These are phyloP conservation scores for Leishmania amazonensis DNA, from an alignment of 208 protist genomes.

Conservation along the genomic window DNA sequence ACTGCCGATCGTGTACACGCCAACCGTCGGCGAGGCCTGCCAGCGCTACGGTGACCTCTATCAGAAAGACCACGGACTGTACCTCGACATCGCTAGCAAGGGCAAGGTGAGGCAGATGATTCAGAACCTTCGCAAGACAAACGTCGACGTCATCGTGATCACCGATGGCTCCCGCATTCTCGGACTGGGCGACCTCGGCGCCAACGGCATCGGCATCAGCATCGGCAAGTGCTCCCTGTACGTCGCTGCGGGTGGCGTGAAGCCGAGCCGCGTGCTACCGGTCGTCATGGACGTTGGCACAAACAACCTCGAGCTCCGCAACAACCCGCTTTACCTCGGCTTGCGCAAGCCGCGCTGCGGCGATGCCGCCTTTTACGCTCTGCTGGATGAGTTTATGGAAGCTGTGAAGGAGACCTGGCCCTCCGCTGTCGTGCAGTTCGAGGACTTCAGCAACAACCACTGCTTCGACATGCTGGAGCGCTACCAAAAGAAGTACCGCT, in stretches of 20 bases:
- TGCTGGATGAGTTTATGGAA: slow-evolving; percentile 94
- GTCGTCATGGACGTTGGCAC: slow-evolving; percentile 93
- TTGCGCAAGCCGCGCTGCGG: slow-evolving; percentile 54
- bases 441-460: slow-evolving; percentile 96
- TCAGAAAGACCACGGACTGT: slow-evolving; percentile 84
- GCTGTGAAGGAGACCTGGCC: slow-evolving; percentile 88
- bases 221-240: slow-evolving; percentile 95
- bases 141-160: slow-evolving; percentile 95
- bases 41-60: slow-evolving; percentile 84
- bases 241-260: slow-evolving; percentile 87
- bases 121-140: slow-evolving; percentile 68
- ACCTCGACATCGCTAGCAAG: slow-evolving; percentile 78
- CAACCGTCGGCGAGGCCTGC: slow-evolving; percentile 94
- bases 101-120: slow-evolving; percentile 82
- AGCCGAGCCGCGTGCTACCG: slow-evolving; percentile 84
- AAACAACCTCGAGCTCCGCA: slow-evolving; percentile 78
- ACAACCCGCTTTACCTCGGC: slow-evolving; percentile 89
- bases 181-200: slow-evolving; percentile 93
- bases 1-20: slow-evolving; percentile 89
- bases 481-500: slow-evolving; percentile 91
- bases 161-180: slow-evolving; percentile 96
- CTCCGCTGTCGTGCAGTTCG: slow-evolving; percentile 91
- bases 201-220: slow-evolving; percentile 96
- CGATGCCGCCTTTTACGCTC: slow-evolving; percentile 79
- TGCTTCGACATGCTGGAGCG: slow-evolving; percentile 94